phyloP scores from a whole-genome alignment of 2,329 filamentous ascomycete species.

The Ophiosphaerella korrae region DNA sequence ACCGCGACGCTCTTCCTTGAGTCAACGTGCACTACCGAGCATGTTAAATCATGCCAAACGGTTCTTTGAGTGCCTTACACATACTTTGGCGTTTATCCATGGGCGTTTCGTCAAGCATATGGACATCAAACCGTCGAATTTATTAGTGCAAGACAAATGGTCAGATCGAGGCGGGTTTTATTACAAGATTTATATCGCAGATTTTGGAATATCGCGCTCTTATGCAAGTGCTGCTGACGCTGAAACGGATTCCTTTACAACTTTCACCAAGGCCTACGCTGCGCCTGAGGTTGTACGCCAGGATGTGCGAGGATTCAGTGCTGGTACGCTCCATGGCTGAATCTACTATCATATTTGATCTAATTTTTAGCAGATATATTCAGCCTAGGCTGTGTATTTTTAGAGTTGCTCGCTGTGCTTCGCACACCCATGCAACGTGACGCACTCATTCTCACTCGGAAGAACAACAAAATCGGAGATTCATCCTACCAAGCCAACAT shows the following conservation, averaged over 20 bases:
- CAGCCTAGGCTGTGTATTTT: background rate
- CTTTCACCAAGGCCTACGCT: constrained; percentile 5
- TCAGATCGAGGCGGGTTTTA: background rate
- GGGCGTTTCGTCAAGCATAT: background rate
- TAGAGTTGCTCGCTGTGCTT: background rate
- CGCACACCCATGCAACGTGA: too few species aligned
- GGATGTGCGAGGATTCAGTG: background rate
- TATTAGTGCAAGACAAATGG: background rate
- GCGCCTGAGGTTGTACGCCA: constrained; percentile 3
- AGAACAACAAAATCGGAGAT: too few species aligned
- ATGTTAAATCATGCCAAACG: too few species aligned
- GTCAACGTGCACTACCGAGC: too few species aligned
- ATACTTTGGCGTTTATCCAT: background rate
- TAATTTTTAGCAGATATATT: background rate
- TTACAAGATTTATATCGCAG: background rate
- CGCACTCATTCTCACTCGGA: too few species aligned
- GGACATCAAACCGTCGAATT: background rate
- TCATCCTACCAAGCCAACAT: too few species aligned
- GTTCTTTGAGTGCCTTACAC: background rate
- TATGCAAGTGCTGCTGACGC: background rate
- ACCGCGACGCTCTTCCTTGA: too few species aligned
- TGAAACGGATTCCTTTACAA: background rate
- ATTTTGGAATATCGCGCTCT: background rate
- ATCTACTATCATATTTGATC: too few species aligned
- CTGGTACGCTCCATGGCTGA: too few species aligned